Evolutionary conservation across 495 filamentous ascomycete genomes (phyloP).

Genomic region (Aspergillus hancockii): DNA sequence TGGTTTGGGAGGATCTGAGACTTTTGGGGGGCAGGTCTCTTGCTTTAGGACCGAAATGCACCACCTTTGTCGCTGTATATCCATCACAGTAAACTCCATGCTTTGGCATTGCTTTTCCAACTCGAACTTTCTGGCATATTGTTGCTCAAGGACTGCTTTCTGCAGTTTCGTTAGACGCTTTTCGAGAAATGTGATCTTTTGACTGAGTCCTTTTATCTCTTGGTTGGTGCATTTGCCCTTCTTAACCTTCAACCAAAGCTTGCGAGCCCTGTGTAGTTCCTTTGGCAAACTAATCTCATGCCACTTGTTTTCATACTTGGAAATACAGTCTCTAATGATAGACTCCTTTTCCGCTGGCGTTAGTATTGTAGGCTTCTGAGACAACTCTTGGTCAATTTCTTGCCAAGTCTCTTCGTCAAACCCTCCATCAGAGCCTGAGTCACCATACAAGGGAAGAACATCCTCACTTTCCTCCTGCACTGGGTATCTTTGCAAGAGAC

Average conservation of each 20-base stretch:
- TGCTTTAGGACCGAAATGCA: constrained; percentile 52
- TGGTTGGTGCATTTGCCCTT: constrained; percentile 29
- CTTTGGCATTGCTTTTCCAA: constrained; percentile 53
- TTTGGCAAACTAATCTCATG: constrained; percentile 51
- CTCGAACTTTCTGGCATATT: constrained; percentile 49
- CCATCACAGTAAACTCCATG: constrained; percentile 62
- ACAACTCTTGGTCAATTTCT: constrained; percentile 52
- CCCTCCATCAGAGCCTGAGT: constrained; percentile 60
- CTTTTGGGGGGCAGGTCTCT: constrained; percentile 50
- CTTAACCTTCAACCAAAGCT: constrained; percentile 59
- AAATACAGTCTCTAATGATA: constrained; percentile 55
- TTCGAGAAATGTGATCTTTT: constrained; percentile 37
- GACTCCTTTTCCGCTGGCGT: constrained; percentile 47
- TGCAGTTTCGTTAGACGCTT: constrained; percentile 51
- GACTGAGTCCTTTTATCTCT: constrained; percentile 23
- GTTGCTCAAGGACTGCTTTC: constrained; percentile 47
- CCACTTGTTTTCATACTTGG: constrained; percentile 59
- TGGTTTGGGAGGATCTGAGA: constrained; percentile 28
- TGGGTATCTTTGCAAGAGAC: constrained; percentile 49
- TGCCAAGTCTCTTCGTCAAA: constrained; percentile 58
- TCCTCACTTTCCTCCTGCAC: constrained; percentile 44
- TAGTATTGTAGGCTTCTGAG: constrained; percentile 29
- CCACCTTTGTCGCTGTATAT: constrained; percentile 57
- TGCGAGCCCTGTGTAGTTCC: constrained; percentile 53
- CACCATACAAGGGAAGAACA: constrained; percentile 62